Evolutionary conservation across 2,329 filamentous ascomycete genomes (phyloP), one percentile per base, ranked within the genome.

Genomic region (Ampelomyces quisqualis): DNA sequence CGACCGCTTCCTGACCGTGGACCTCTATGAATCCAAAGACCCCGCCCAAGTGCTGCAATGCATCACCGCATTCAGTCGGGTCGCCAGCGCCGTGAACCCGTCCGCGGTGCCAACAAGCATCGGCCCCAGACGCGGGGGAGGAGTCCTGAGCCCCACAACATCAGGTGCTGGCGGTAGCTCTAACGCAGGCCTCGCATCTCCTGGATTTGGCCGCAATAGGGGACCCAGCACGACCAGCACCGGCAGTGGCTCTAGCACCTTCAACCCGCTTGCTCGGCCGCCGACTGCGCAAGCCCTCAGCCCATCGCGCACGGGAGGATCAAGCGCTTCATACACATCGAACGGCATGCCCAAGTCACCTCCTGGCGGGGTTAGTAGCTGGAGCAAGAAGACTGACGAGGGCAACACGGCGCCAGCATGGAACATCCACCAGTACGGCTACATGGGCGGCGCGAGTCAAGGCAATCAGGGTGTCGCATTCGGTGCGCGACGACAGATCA

Each of bases 351-450:
- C 70, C 26, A 73, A 66, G 41, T 73, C 74, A 26, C 69, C 73
- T 4, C 61, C 68, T 20, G 73, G 76, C 10, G 70, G 75, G n/a
- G 81, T 91, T 47, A 95, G 87, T 64, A 94, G 83, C 69, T 97
- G 93, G 93, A 95, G 88, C 69, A 94, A 82, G 66, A 88, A 80
- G 67, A 79, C 80, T 40, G 88, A 96, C 55, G 87, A 96, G 67
- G 81, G 80, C 11, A 78, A 77, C 30, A 96, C 90, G 2, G 78
- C 84, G 18, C 93, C 93, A 0, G 93, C 93, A 1, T 98, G 93
- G 93, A 98, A 97, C 65, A 97, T 97, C 56, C 86, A 90, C 42
- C 93, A 98, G 65, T 98, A 98, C 64, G 68, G 93, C 6, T 98
- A 96, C 70, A 93, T 97, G 86, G 93, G 93, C 43, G 93, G 93